Base-by-base conservation (phyloP, 345 rosid genomes). In the Bretschneidera sinensis region DNA sequence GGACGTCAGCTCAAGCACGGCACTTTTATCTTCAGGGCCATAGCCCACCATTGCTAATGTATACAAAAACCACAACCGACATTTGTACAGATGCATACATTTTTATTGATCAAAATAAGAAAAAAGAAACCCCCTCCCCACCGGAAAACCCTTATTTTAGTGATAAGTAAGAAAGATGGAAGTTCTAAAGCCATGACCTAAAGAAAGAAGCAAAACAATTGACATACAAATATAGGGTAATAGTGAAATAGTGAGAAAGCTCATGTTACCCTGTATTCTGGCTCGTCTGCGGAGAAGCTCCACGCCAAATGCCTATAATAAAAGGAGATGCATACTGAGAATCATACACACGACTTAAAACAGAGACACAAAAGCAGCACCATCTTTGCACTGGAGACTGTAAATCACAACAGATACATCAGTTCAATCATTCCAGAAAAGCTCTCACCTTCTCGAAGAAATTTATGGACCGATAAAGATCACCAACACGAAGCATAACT, bases 401-500 rank as follows among this genome's bases (percentile, higher is more conserved):
- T 14, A 39, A 39, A 14, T 11, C 45, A 39, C 45, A 39, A 39
- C 33, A 28, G 3, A 39, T 39, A 39, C 10, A 39, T 39, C 45
- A 39, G 16, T 39, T 39, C 16, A 39, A 11, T 39, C 45, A 39
- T 39, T 1, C 6, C 17, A 64, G 21, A 63, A 48, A 48, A 56
- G 50, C 24, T 25, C 76, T 80, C 65, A 94, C 99, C 87, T 88
- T 85, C 85, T 94, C 92, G 25, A 88, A 94, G 72, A 94, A 94
- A 33, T 82, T 88, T 63, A 94, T 82, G 51, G 99, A 76, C 57
- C 87, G 95, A 61, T 85, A 87, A 49, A 94, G 96, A 83, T 94
- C 96, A 23, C 97, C 96, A 72, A 94, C 99, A 59, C 95, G 97
- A 66, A 94, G 96, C 99, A 94, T 94, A 68, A 94, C 96, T 81